These are phyloP conservation scores for Microcos paniculata DNA, from an alignment of 345 rosid species.

Conservation along the genomic window DNA sequence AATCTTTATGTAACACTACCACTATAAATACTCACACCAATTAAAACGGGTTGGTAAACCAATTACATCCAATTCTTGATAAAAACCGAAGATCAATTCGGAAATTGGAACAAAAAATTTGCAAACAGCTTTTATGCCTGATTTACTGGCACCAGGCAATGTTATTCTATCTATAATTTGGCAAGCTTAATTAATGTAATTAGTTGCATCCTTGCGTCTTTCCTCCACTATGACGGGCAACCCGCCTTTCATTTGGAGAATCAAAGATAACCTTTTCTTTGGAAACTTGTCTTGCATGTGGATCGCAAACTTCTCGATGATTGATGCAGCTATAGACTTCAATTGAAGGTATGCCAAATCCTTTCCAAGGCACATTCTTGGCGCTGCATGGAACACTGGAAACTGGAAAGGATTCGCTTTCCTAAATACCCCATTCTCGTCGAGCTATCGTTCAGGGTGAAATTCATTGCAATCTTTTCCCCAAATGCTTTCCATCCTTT, in stretches of 20 bases:
- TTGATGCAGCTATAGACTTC: conserved; percentile 85
- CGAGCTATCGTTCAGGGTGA: conserved; percentile 46
- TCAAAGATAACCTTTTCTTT: conserved; percentile 8
- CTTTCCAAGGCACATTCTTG: conserved; percentile 78
- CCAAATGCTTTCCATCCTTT: conserved; percentile 40
- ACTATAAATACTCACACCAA: too few species aligned
- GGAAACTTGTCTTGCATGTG: conserved; percentile 5
- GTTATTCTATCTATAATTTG: too few species aligned
- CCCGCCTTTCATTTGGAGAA: conserved; percentile 22
- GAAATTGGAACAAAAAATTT: too few species aligned
- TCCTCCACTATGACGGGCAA: too few species aligned
- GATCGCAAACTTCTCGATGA: conserved; percentile 16
- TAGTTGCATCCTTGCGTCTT: too few species aligned
- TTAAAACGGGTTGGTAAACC: too few species aligned
- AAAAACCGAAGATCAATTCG: too few species aligned
- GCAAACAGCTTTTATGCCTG: too few species aligned
- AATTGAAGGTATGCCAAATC: conserved; percentile 82
- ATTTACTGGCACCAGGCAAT: too few species aligned
- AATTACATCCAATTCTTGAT: too few species aligned
- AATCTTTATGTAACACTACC: too few species aligned
- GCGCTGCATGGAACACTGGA: conserved; percentile 82
- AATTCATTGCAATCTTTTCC: conserved; percentile 38
- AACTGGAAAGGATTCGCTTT: conserved; percentile 18
- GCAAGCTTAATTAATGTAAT: too few species aligned
- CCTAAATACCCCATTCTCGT: neutral